phyloP scores from a whole-genome alignment of 2,329 filamentous ascomycete species.

The Lasiodiplodia sp. region DNA sequence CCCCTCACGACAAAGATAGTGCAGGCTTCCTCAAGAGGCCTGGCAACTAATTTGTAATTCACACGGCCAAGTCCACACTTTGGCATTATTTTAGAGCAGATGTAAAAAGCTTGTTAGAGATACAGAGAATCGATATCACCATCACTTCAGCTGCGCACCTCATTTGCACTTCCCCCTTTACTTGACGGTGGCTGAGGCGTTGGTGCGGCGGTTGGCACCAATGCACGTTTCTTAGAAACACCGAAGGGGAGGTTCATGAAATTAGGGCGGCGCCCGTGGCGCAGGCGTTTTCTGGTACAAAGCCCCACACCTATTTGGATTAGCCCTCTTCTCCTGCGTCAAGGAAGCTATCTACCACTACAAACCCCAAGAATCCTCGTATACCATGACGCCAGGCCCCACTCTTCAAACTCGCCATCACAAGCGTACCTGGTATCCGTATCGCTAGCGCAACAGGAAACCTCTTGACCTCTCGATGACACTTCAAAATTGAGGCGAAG shows the following conservation, averaged over 20 bases:
- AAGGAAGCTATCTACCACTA: not conserved
- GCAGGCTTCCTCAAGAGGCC: conserved; percentile 7
- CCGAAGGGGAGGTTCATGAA: not conserved
- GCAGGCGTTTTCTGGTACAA: not conserved
- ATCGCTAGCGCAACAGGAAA: not conserved
- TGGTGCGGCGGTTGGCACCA: not conserved
- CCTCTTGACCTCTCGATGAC: not conserved
- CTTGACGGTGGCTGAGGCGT: not conserved
- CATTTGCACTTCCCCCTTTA: not conserved
- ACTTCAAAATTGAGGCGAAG: not conserved
- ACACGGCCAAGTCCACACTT: not conserved
- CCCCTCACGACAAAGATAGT: conserved; percentile 15
- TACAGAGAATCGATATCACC: not conserved
- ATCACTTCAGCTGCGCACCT: not conserved
- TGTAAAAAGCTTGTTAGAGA: not conserved
- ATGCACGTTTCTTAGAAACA: not conserved
- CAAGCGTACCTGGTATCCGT: not conserved
- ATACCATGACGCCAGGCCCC: not conserved
- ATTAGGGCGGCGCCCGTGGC: not conserved
- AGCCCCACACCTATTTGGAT: not conserved
- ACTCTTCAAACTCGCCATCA: not conserved
- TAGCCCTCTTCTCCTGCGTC: not conserved
- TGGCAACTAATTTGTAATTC: conserved; percentile 21
- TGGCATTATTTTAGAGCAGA: not conserved
- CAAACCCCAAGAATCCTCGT: not conserved